A percentile compares a stretch with the other conserved stretches of the same genome.
These are phyloP conservation scores for Phytophthora sp. DNA, from an alignment of 352 stramenopile genomes.

Conservation along the genomic window DNA sequence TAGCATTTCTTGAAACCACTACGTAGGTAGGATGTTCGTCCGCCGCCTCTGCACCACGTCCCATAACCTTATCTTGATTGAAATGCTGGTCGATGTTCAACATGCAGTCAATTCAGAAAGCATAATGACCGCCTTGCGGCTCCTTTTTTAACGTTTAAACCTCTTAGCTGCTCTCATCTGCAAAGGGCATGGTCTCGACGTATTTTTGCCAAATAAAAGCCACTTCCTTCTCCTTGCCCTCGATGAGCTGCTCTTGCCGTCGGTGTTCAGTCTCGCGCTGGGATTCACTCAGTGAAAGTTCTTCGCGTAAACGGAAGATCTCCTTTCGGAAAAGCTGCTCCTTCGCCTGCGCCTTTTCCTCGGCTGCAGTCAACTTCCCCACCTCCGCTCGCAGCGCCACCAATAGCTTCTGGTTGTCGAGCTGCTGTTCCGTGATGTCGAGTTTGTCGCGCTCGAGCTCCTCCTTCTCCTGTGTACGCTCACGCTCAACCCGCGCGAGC, in stretches of 20 bases:
- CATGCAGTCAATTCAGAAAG: no score
- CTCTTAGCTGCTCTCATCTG: conserved; percentile 2
- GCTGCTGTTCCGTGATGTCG: conserved; percentile 32
- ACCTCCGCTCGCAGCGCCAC: conserved; percentile 38
- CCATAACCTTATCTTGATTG: conserved; percentile 25
- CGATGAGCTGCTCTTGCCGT: conserved; percentile 53
- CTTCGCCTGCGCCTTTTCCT: conserved; percentile 54
- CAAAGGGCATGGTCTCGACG: conserved; percentile 43
- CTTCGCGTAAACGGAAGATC: conserved; percentile 60
- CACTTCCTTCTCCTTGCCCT: conserved; percentile 69
- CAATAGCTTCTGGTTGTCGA: conserved; percentile 44
- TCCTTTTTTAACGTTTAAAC: not conserved
- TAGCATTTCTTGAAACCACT: conserved; percentile 32
- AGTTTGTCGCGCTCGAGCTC: conserved; percentile 29
- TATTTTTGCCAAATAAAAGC: conserved; percentile 81
- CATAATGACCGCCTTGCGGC: no score
- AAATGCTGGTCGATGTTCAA: no score
- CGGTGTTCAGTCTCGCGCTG: conserved; percentile 58
- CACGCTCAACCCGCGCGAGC: conserved; percentile 19
- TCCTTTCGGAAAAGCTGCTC: conserved; percentile 58
- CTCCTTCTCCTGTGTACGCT: conserved; percentile 29
- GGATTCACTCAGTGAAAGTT: conserved; percentile 65
- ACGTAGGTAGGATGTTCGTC: conserved; percentile 1
- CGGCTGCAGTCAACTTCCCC: conserved; percentile 10
- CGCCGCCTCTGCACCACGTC: not conserved